These are phyloP conservation scores for Amauroascus verrucosus DNA, from an alignment of 2,329 filamentous ascomycete species.

Conservation along the genomic window DNA sequence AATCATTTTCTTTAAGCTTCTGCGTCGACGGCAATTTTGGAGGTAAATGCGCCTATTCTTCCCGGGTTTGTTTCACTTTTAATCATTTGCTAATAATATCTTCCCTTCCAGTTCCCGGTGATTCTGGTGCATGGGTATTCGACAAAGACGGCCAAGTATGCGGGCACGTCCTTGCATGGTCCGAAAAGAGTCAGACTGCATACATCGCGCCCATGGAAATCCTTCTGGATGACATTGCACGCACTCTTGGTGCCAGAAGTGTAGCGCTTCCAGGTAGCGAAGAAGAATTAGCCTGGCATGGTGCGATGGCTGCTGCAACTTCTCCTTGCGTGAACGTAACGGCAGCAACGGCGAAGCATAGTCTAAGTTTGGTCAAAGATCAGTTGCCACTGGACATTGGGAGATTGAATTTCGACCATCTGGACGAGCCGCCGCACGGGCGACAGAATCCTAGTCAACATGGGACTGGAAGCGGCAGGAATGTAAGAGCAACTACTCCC, in stretches of 20 bases:
- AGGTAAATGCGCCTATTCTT: slow-evolving; percentile 24
- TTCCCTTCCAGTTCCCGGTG: slow-evolving; percentile 56
- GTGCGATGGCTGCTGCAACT: slow-evolving; percentile 1
- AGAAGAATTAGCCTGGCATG: slow-evolving; percentile 17
- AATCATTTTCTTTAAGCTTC: slow-evolving; percentile 65
- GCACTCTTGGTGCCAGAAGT: slow-evolving; percentile 59
- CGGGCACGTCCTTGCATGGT: slow-evolving; percentile 85
- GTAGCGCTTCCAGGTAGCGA: slow-evolving; percentile 57
- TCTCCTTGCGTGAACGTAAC: background rate
- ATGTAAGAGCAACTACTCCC: background rate
- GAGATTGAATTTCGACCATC: slow-evolving; percentile 12
- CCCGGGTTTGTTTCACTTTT: background rate
- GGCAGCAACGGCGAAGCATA: slow-evolving; percentile 2
- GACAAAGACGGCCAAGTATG: slow-evolving; percentile 73
- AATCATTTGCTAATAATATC: slow-evolving; percentile 3
- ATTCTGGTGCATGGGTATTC: slow-evolving; percentile 88
- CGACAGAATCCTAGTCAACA: background rate
- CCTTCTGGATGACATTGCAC: slow-evolving; percentile 71
- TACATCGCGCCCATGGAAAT: slow-evolving; percentile 97
- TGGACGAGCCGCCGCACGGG: slow-evolving; percentile 4
- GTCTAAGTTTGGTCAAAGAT: slow-evolving; percentile 4
- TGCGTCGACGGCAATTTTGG: slow-evolving; percentile 52
- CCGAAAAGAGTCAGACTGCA: slow-evolving; percentile 64
- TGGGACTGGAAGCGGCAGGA: background rate
- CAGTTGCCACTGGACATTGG: slow-evolving; percentile 16